Percentiles rank a stretch among this genome's conserved stretches.
phyloP scores from a whole-genome alignment of 805 yeast species.

The Yarrowia bubula region DNA sequence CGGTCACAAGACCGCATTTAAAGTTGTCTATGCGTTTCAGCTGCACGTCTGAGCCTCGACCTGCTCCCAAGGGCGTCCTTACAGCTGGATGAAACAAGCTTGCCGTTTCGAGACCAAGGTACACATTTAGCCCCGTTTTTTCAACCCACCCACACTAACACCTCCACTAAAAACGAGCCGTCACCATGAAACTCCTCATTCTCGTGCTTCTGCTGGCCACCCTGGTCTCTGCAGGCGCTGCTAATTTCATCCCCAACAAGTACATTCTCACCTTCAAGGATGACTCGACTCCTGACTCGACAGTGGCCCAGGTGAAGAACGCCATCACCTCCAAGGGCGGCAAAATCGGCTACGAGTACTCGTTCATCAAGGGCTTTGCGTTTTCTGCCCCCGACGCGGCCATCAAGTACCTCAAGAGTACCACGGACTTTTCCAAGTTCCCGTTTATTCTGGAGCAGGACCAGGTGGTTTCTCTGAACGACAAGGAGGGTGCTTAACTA shows the following conservation, averaged over 20 bases:
- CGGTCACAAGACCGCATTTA: not conserved
- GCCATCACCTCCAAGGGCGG: slow-evolving; percentile 11
- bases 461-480: slow-evolving; percentile 2
- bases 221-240: not conserved
- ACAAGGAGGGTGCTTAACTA: not conserved
- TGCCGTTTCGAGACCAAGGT: not conserved
- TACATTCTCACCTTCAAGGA: slow-evolving; percentile 20
- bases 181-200: not conserved
- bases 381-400: slow-evolving; percentile 13
- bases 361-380: slow-evolving; percentile 24
- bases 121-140: too few relatives aligned
- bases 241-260: slow-evolving; percentile 9
- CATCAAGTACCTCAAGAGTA: not conserved
- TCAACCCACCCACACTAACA: not conserved
- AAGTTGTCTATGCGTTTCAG: not conserved
- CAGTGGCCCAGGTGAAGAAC: not conserved
- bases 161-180: not conserved
- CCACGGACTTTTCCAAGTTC: slow-evolving; percentile 2
- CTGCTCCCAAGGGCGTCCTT: not conserved
- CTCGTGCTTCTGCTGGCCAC: not conserved
- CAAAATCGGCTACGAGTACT: slow-evolving; percentile 17
- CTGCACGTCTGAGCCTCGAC: not conserved
- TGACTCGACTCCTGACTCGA: not conserved
- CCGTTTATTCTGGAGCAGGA: slow-evolving; percentile 16
- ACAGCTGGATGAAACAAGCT: not conserved